A percentile compares a stretch with the other conserved stretches of the same genome.
phyloP scores from a whole-genome alignment of 805 yeast genomes.

The Candida sphagnicola region DNA sequence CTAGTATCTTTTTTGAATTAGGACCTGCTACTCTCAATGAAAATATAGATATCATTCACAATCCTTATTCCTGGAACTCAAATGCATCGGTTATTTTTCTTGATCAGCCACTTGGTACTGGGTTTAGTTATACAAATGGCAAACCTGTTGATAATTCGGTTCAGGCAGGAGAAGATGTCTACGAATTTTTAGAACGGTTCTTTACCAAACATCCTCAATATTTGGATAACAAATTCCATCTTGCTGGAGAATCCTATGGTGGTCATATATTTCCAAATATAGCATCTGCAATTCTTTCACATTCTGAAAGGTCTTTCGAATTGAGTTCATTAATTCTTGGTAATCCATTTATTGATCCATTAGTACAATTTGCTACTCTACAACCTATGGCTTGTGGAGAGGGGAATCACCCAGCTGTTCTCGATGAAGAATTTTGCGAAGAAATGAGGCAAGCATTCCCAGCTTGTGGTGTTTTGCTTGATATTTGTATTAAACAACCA shows the following conservation, averaged over 20 bases:
- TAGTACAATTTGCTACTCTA: conserved; percentile 71
- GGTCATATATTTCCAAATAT: conserved; percentile 46
- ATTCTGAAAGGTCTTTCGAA: conserved; percentile 41
- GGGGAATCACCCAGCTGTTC: conserved; percentile 79
- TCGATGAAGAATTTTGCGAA: conserved; percentile 63
- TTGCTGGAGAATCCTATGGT: conserved; percentile 39
- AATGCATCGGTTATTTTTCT: conserved; percentile 39
- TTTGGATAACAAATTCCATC: conserved; percentile 13
- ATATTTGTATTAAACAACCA: conserved; percentile 71
- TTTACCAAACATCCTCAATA: conserved; percentile 30
- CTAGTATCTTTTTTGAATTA: conserved; percentile 32
- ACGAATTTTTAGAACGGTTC: conserved; percentile 34
- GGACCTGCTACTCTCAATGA: conserved; percentile 27
- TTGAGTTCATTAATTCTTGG: conserved; percentile 83
- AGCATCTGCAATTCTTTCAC: conserved; percentile 38
- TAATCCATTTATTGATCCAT: conserved; percentile 86
- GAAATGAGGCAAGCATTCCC: conserved; percentile 56
- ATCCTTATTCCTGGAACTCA: conserved; percentile 29
- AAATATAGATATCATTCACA: conserved; percentile 22
- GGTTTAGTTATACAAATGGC: conserved; percentile 26
- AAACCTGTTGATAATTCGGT: conserved; percentile 24
- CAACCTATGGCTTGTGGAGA: conserved; percentile 92
- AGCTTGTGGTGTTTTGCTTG: conserved; percentile 71
- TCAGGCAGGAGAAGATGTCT: conserved; percentile 32
- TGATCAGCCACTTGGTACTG: conserved; percentile 34